Evolutionary conservation across 441 rosid genomes (phyloP), one percentile per base, ranked within the genome.

Genomic region (Euphorbia schlechtendalii): DNA sequence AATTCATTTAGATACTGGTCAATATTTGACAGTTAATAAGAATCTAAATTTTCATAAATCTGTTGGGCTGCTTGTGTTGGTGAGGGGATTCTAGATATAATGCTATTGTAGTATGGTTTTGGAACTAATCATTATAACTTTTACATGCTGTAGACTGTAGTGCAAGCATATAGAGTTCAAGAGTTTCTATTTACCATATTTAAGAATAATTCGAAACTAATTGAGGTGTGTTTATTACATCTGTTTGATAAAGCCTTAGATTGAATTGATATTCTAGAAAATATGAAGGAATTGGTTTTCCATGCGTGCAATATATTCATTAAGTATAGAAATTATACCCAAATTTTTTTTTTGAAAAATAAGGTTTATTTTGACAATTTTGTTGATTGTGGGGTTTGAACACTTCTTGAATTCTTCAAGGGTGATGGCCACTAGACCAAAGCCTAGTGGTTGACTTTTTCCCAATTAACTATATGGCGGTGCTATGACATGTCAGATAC

Each of bases 201-300:
- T 17, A 34, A 67, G 48, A 20, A 51, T 34, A 45, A 58, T 48
- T 14, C 3, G 8, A 17, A 25, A 18, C 15, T 25, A 46, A 36
- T 17, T 58, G 56, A 45, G 49, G 25, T 5, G 22, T 34, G 30
- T 25, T 22, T 15, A 25, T 2, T 34, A 59, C 3, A 25, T 38
- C 79, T 49, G 55, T 28, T 49, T 20, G 27, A 8, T 45, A 28
- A 45, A 32, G 32, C 34, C 21, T 27, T 14, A 38, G 70, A 45
- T 66, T 58, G 24, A 48, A 17, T 58, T 67, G 38, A 28, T 59
- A 27, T 40, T 32, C 53, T n/a, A 56, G 32, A 7, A 48, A 56
- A 20, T 21, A 28, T 28, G 45, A 14, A 30, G 21, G 18, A 65
- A 41, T 30, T 12, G 21, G 54, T n/a, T 40, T 15, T 55, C 28